A percentile compares a stretch with the other conserved stretches of the same genome.
These are phyloP conservation scores for Exsudoporus frostii DNA, from an alignment of 768 basidiomycete genomes.

Conservation along the genomic window DNA sequence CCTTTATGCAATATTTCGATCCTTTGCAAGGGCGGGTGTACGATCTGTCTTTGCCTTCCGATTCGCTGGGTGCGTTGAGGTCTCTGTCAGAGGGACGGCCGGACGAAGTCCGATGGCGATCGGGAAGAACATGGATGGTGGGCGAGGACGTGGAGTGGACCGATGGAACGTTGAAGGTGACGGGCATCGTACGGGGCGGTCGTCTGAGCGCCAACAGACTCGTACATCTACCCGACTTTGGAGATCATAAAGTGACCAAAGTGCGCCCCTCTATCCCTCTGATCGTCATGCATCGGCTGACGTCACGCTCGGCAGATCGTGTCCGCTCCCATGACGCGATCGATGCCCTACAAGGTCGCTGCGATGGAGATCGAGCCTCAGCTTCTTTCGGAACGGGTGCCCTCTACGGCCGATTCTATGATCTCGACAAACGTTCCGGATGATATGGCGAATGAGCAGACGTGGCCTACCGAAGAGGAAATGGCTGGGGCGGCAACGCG, in stretches of 20 bases:
- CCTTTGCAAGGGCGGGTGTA: constrained; percentile 76
- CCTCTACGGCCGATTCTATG: constrained; percentile 75
- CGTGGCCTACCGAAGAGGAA: constrained; percentile 98
- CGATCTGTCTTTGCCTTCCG: constrained; percentile 62
- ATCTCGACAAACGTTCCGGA: constrained; percentile 87
- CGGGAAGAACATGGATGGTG: constrained; percentile 73
- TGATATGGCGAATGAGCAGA: constrained; percentile 91
- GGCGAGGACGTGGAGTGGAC: constrained; percentile 64
- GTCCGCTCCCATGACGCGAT: constrained; percentile 49
- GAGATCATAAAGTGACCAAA: constrained; percentile 83
- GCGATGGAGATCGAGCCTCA: constrained; percentile 70
- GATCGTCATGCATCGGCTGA: background rate
- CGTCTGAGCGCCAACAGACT: constrained; percentile 76
- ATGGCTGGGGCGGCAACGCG: constrained; percentile 48
- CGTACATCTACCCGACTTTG: constrained; percentile 82
- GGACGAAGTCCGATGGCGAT: constrained; percentile 75
- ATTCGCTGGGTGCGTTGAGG: constrained; percentile 70
- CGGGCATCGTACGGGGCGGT: constrained; percentile 81
- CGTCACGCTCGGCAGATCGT: constrained; percentile 51
- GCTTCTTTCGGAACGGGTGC: constrained; percentile 58
- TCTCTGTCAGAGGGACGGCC: constrained; percentile 85
- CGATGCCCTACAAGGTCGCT: constrained; percentile 33
- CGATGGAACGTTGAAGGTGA: constrained; percentile 67
- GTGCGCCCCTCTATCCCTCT: constrained; percentile 38
- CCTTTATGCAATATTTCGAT: constrained; percentile 94